Percentiles rank a stretch among this genome's conserved stretches.
phyloP scores from a whole-genome alignment of 1,284 basidiomycete genomes.

The Inonotus hispidus region DNA sequence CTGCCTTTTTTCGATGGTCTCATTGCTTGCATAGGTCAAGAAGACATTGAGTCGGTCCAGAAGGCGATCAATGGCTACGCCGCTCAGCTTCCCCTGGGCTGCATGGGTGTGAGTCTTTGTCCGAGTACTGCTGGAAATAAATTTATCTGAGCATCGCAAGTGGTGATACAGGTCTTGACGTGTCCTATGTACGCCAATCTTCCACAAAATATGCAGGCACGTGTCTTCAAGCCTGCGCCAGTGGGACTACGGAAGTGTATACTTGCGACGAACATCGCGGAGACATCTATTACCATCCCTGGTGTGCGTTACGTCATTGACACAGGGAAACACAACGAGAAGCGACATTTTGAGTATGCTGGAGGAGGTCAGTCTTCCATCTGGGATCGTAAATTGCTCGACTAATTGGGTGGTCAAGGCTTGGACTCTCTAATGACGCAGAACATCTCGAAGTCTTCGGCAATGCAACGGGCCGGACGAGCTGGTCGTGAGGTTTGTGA shows the following conservation, averaged over 20 bases:
- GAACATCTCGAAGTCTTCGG: slow-evolving; percentile 85
- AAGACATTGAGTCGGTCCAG: slow-evolving; percentile 90
- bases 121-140: not conserved
- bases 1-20: not conserved
- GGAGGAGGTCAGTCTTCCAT: slow-evolving; percentile 53
- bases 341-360: slow-evolving; percentile 69
- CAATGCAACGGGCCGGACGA: slow-evolving; percentile 83
- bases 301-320: slow-evolving; percentile 96
- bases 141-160: slow-evolving; percentile 10
- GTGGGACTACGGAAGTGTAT: slow-evolving; percentile 82
- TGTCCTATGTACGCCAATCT: slow-evolving; percentile 85
- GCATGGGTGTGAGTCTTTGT: slow-evolving; percentile 42
- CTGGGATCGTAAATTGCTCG: slow-evolving; percentile 8
- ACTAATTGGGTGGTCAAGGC: slow-evolving; percentile 38
- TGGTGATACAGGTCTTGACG: slow-evolving; percentile 50
- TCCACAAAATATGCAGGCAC: slow-evolving; percentile 70
- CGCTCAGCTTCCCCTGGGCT: slow-evolving; percentile 54
- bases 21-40: slow-evolving; percentile 58
- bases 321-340: slow-evolving; percentile 93
- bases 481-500: slow-evolving; percentile 78
- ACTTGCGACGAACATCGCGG: slow-evolving; percentile 94
- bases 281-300: slow-evolving; percentile 96
- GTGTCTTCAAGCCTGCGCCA: slow-evolving; percentile 72
- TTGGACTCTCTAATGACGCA: slow-evolving; percentile 86
- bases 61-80: slow-evolving; percentile 66